Percentiles rank a stretch among this genome's conserved stretches.
Conservation (phyloP, 352 stramenopile species). For the Pythium aristosporum region DNA sequence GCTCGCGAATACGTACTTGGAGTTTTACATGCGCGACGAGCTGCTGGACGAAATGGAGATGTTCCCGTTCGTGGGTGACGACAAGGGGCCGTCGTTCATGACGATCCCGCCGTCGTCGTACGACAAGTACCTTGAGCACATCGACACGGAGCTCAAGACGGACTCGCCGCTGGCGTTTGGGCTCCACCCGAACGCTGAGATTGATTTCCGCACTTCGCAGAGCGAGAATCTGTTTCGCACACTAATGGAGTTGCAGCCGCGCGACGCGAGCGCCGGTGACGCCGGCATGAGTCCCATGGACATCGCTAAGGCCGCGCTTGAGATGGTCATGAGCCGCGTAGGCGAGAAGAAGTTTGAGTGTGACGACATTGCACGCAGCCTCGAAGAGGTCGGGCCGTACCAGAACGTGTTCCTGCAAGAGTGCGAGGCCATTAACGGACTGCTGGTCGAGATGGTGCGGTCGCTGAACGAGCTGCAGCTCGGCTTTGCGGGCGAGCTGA, state of each 20-base stretch:
- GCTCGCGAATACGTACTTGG: slow-evolving; percentile 82
- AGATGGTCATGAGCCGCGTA: slow-evolving; percentile 94
- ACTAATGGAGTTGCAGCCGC: slow-evolving; percentile 95
- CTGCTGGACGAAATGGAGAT: slow-evolving; percentile 89
- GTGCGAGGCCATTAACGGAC: slow-evolving; percentile 96
- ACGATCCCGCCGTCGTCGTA: slow-evolving; percentile 93
- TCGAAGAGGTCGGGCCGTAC: slow-evolving; percentile 95
- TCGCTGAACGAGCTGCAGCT: slow-evolving; percentile 97
- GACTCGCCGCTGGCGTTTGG: slow-evolving; percentile 98
- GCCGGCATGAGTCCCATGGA: slow-evolving; percentile 91
- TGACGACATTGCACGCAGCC: slow-evolving; percentile 91
- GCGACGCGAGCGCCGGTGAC: slow-evolving; percentile 84
- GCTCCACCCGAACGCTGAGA: slow-evolving; percentile 97
- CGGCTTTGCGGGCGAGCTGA: slow-evolving; percentile 96
- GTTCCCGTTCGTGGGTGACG: slow-evolving; percentile 93
- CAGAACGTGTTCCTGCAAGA: slow-evolving; percentile 98
- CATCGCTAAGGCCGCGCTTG: slow-evolving; percentile 86
- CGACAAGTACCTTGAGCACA: slow-evolving; percentile 97
- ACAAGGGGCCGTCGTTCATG: slow-evolving; percentile 93
- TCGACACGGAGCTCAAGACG: slow-evolving; percentile 94
- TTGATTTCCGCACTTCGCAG: slow-evolving; percentile 97
- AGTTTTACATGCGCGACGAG: slow-evolving; percentile 88
- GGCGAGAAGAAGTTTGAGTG: slow-evolving; percentile 98
- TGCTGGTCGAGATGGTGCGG: slow-evolving; percentile 94
- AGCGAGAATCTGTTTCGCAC: slow-evolving; percentile 95